Percentiles rank a stretch among this genome's conserved stretches.
phyloP scores from a whole-genome alignment of 768 basidiomycete species.

The Podaxis sp. region DNA sequence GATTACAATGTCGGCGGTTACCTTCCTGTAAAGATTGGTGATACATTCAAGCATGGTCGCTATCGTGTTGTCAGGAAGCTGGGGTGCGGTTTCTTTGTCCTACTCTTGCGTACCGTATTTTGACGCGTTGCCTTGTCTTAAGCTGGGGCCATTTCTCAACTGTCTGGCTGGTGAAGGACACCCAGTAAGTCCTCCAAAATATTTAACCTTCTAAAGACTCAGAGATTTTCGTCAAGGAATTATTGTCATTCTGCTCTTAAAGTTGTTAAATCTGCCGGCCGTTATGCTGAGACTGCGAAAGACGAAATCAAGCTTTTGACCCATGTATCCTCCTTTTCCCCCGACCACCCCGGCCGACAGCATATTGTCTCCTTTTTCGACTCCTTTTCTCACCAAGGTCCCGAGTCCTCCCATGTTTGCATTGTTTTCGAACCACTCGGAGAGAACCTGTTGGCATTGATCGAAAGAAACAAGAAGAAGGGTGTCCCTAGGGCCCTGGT shows the following conservation, averaged over 20 bases:
- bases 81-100: constrained; percentile 49
- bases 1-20: constrained; percentile 84
- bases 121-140: constrained; percentile 16
- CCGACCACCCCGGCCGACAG: constrained; percentile 73
- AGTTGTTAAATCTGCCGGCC: constrained; percentile 91
- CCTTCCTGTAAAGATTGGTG: constrained; percentile 77
- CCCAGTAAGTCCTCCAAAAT: constrained; percentile 49
- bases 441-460: constrained; percentile 72
- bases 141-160: constrained; percentile 97
- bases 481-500: constrained; percentile 83
- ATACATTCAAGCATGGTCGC: constrained; percentile 80
- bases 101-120: constrained; percentile 22
- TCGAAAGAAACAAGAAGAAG: constrained; percentile 78
- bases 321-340: constrained; percentile 69
- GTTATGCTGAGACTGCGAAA: constrained; percentile 94
- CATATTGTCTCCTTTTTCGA: constrained; percentile 91
- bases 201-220: constrained; percentile 4
- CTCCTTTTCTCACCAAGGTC: constrained; percentile 77
- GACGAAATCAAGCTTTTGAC: constrained; percentile 94
- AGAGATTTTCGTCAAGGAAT: constrained; percentile 41
- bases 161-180: constrained; percentile 87
- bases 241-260: constrained; percentile 87
- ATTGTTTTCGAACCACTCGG: constrained; percentile 90
- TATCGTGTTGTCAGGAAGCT: constrained; percentile 90
- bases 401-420: constrained; percentile 78